These are phyloP conservation scores for Byssoonygena ceratinophila DNA, from an alignment of 2,329 filamentous ascomycete species.

Conservation along the genomic window DNA sequence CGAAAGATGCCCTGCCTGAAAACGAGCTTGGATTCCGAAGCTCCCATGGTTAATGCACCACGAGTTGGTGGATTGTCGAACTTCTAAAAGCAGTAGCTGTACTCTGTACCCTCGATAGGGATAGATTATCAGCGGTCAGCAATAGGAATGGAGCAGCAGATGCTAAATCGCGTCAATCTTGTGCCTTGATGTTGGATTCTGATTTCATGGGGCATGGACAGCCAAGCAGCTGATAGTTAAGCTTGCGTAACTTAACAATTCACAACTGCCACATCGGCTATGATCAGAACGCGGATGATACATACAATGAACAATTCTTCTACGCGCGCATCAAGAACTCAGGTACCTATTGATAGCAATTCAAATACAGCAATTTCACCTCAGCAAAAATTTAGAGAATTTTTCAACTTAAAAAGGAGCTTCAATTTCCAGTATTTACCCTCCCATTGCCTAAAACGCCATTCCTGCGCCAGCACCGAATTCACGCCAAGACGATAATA, in stretches of 20 bases:
- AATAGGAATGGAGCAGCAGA: neutral
- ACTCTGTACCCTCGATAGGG: neutral
- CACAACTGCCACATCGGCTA: constrained; percentile 1
- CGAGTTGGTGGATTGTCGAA: neutral
- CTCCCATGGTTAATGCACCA: constrained; percentile 58
- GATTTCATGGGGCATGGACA: neutral
- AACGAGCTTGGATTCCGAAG: constrained; percentile 95
- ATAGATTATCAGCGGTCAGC: neutral
- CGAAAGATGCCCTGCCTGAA: constrained; percentile 98
- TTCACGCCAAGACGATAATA: neutral
- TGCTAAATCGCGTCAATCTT: neutral
- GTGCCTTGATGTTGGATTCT: neutral
- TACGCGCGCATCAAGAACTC: too few species aligned
- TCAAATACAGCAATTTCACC: neutral
- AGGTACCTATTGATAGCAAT: too few species aligned
- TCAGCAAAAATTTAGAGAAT: neutral
- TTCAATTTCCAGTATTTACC: neutral
- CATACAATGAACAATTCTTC: too few species aligned
- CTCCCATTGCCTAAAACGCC: constrained; percentile 3
- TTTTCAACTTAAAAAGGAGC: neutral
- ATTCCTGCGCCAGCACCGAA: neutral
- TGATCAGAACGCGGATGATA: neutral
- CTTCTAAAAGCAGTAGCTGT: neutral
- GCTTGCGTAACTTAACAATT: constrained; percentile 4
- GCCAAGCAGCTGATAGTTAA: constrained; percentile 5